phyloP scores from a whole-genome alignment of 108 stramenopile species.

The Aurantiochytrium sp. region DNA sequence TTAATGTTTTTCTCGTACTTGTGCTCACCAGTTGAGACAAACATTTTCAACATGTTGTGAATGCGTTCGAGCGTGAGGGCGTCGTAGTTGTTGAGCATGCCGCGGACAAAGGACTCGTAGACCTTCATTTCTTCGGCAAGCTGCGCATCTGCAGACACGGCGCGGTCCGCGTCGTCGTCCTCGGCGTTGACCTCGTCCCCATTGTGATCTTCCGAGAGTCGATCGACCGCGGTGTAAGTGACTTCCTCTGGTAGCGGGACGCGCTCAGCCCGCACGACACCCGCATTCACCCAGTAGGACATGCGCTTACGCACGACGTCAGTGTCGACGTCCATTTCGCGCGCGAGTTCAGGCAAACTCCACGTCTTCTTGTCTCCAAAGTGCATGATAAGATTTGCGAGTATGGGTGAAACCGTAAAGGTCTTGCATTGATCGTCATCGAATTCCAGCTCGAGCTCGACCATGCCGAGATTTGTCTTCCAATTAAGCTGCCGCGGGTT shows the following conservation, averaged over 20 bases:
- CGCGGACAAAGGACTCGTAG: slow-evolving; percentile 68
- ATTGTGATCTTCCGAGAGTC: slow-evolving; percentile 47
- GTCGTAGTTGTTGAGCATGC: slow-evolving; percentile 75
- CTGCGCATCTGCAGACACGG: slow-evolving; percentile 40
- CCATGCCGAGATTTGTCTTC: slow-evolving; percentile 73
- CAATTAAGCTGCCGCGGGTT: slow-evolving; percentile 81
- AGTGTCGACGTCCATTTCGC: slow-evolving; percentile 61
- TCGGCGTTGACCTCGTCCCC: not conserved
- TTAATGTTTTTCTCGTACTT: not conserved
- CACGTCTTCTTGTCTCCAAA: slow-evolving; percentile 70
- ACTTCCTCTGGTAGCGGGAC: not conserved
- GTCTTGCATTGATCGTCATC: slow-evolving; percentile 59
- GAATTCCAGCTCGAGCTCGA: slow-evolving; percentile 81
- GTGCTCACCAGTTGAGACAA: slow-evolving; percentile 43
- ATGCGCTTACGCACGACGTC: slow-evolving; percentile 63
- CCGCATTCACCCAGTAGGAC: slow-evolving; percentile 71
- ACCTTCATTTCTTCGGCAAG: slow-evolving; percentile 73
- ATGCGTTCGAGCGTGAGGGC: slow-evolving; percentile 68
- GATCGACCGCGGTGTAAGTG: not conserved
- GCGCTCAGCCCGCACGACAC: slow-evolving; percentile 52
- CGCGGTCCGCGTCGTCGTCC: not conserved
- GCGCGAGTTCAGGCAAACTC: slow-evolving; percentile 62
- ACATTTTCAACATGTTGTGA: slow-evolving; percentile 76
- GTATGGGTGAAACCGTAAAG: slow-evolving; percentile 70
- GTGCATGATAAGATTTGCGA: slow-evolving; percentile 80